These are phyloP conservation scores for Crassisporium funariophilum DNA, from an alignment of 768 basidiomycete species.

Conservation along the genomic window DNA sequence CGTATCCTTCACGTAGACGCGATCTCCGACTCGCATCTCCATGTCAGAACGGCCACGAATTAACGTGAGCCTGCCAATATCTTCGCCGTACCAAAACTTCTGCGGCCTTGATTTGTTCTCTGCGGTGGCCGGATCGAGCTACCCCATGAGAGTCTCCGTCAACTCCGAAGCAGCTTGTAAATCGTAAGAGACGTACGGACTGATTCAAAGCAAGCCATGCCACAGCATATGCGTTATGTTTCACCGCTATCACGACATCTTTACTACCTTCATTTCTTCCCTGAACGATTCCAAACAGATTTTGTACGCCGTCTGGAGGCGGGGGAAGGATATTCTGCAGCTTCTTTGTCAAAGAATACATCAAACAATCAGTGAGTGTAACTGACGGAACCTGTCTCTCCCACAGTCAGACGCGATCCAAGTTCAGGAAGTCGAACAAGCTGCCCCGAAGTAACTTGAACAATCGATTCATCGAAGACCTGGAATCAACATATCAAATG, in stretches of 20 bases:
- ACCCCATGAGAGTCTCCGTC: conserved; percentile 9
- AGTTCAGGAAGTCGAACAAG: conserved; percentile 79
- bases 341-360: background rate
- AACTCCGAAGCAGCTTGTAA: background rate
- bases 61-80: conserved; percentile 64
- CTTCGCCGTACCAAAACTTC: conserved; percentile 71
- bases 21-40: conserved; percentile 75
- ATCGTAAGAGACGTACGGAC: conserved; percentile 48
- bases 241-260: conserved; percentile 72
- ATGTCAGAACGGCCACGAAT: conserved; percentile 60
- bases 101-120: conserved; percentile 64
- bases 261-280: conserved; percentile 42
- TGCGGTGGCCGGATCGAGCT: conserved; percentile 66
- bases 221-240: conserved; percentile 77
- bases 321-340: conserved; percentile 68
- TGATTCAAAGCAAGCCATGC: conserved; percentile 91
- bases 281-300: conserved; percentile 48
- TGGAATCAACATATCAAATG: conserved; percentile 27
- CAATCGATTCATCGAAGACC: conserved; percentile 83
- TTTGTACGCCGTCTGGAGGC: conserved; percentile 44
- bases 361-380: conserved; percentile 4
- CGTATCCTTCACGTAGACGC: conserved; percentile 58
- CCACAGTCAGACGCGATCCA: conserved; percentile 72
- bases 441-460: conserved; percentile 64
- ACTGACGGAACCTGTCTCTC: conserved; percentile 73